Evolutionary conservation across 805 yeast genomes (phyloP).

Genomic region (Ogataea henricii): DNA sequence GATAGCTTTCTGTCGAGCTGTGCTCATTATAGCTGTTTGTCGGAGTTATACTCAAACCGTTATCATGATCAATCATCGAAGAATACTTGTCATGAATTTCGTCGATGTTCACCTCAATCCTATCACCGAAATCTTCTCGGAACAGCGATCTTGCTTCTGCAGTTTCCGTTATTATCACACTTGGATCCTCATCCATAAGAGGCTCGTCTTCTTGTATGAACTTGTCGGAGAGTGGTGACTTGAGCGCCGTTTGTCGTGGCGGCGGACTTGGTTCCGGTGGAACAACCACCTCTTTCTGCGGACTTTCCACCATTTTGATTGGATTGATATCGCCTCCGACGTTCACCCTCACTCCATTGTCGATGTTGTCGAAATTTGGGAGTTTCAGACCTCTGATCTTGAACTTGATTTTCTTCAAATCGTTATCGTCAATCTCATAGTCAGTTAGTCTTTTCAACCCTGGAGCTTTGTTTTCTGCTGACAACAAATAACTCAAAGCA

Average conservation of each 20-base stretch:
- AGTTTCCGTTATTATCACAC: slow-evolving; percentile 17
- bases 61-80: slow-evolving; percentile 25
- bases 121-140: slow-evolving; percentile 17
- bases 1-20: slow-evolving; percentile 5
- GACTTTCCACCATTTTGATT: slow-evolving; percentile 16
- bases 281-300: neutral
- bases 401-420: slow-evolving; percentile 67
- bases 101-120: slow-evolving; percentile 27
- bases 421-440: slow-evolving; percentile 61
- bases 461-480: slow-evolving; percentile 59
- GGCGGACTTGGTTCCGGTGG: too few species aligned
- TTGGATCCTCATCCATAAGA: neutral
- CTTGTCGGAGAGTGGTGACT: too few species aligned
- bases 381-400: slow-evolving; percentile 65
- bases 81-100: slow-evolving; percentile 34
- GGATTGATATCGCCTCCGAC: slow-evolving; percentile 31
- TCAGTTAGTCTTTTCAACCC: slow-evolving; percentile 64
- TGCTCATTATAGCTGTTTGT: neutral
- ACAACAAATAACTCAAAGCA: slow-evolving; percentile 77
- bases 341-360: slow-evolving; percentile 37
- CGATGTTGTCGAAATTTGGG: slow-evolving; percentile 67
- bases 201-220: too few species aligned
- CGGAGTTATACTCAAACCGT: slow-evolving; percentile 18
- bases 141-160: slow-evolving; percentile 28
- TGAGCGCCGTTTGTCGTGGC: too few species aligned